Evolutionary conservation across 805 yeast species (phyloP), one percentile per base, ranked within the genome.

Genomic region (Starmerella cellae): DNA sequence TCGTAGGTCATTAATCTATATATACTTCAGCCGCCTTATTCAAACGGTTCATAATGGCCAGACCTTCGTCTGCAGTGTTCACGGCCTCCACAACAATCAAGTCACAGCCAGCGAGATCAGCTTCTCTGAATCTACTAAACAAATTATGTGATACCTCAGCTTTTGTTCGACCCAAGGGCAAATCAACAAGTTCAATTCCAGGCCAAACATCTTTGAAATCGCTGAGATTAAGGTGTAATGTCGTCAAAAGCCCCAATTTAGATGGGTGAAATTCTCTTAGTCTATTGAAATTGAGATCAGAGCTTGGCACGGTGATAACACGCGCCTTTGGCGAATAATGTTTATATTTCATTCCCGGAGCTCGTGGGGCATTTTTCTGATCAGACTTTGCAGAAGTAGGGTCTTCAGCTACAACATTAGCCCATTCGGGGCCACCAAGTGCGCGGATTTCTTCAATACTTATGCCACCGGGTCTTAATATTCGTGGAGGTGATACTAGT

Each of bases 321-420:
- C 71, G 75, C 0, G 96, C 95, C 2, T 71, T 70, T 3, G 98
- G 98, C 0, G 95, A 82, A 59, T 91, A 91, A 60, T 91, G 98
- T 52, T 82, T 77, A 59, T 91, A 91, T 57, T 91, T 91, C 98
- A 91, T 91, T 0, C 98, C 98, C 0, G 98, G 98, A 0, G 98
- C 91, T 52, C 81, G 34, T 13, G 34, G 34, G 17, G 21, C 34
- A 20, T 16, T 8, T 11, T 8, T 13, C 17, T n/a, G 16, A 8
- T 14, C 32, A 24, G 11, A 8, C 8, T 8, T 8, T 24, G 28
- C 28, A 9, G 28, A 13, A 9, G 28, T 13, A 8, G 28, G 28
- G 5, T 73, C 60, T 26, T 48, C 52, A 5, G 51, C 40, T 2
- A 43, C 28, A 2, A 82, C 72, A 38, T 74, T 59, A 5, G 60